Conservation (phyloP, 257 asterid genomes). For the Solanum dulcamara region DNA sequence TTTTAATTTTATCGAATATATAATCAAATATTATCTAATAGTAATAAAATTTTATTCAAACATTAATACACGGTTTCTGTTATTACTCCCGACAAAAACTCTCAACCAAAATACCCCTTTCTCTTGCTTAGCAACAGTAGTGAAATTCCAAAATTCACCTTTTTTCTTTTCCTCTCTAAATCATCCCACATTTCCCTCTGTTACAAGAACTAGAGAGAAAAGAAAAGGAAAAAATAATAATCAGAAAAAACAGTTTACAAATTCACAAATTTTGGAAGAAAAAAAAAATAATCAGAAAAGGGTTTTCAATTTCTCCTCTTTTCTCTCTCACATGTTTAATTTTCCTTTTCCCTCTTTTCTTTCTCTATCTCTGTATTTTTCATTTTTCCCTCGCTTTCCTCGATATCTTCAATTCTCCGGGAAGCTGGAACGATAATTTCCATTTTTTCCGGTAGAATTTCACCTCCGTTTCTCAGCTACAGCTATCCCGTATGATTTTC, state of each 20-base stretch:
- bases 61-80: not conserved
- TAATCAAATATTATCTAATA: not conserved
- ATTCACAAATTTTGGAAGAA: not conserved
- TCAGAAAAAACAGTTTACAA: not conserved
- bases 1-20: not conserved
- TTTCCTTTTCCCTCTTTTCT: not conserved
- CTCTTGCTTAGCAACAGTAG: not conserved
- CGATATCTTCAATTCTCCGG: not conserved
- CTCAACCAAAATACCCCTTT: not conserved
- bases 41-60: not conserved
- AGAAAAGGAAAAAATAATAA: not conserved
- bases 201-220: not conserved
- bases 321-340: not conserved
- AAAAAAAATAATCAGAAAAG: not conserved
- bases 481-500: not conserved
- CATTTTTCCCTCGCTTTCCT: not conserved
- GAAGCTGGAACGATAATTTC: not conserved
- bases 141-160: not conserved
- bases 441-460: not conserved
- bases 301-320: not conserved
- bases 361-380: not conserved
- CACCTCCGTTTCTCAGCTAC: not conserved
- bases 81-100: not conserved
- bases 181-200: not conserved
- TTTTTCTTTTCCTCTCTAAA: not conserved